Evolutionary conservation across 768 basidiomycete species (phyloP).

Genomic region (Podaxis sp.): DNA sequence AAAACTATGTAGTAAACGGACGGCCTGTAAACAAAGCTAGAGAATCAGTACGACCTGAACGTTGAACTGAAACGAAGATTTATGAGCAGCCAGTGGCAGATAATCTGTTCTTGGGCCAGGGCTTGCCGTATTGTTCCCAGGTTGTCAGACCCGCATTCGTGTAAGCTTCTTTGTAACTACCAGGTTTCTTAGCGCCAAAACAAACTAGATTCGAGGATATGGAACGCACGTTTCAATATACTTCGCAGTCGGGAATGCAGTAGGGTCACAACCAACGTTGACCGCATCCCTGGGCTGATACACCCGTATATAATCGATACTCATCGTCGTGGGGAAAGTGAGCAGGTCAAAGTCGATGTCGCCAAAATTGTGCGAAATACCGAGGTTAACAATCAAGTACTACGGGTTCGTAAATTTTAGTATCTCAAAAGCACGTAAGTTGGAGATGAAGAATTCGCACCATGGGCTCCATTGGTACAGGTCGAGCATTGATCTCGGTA

Average conservation of each 20-base stretch:
- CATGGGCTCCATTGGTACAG: constrained; percentile 68
- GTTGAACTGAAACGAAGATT: neutral
- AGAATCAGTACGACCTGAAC: neutral
- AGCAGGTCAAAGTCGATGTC: constrained; percentile 53
- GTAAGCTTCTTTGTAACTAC: constrained; percentile 63
- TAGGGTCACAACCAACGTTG: constrained; percentile 68
- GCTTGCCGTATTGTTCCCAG: constrained; percentile 44
- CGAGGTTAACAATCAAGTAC: constrained; percentile 70
- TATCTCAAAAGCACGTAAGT: neutral
- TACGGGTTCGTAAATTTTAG: constrained; percentile 20
- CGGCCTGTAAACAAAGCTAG: neutral
- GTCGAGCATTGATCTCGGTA: constrained; percentile 52
- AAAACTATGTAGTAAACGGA: neutral
- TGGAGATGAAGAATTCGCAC: constrained; percentile 27
- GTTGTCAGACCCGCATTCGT: constrained; percentile 56
- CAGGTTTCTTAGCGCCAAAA: neutral
- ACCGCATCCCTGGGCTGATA: constrained; percentile 49
- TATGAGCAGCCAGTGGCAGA: constrained; percentile 8
- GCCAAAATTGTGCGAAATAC: constrained; percentile 66
- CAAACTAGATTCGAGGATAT: constrained; percentile 16
- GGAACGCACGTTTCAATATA: constrained; percentile 64
- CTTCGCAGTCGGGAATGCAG: constrained; percentile 62
- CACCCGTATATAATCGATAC: constrained; percentile 77
- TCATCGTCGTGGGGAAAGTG: constrained; percentile 55
- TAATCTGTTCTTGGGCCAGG: constrained; percentile 55